phyloP scores from a whole-genome alignment of 306 rosid genomes.

The Quercus dentata region DNA sequence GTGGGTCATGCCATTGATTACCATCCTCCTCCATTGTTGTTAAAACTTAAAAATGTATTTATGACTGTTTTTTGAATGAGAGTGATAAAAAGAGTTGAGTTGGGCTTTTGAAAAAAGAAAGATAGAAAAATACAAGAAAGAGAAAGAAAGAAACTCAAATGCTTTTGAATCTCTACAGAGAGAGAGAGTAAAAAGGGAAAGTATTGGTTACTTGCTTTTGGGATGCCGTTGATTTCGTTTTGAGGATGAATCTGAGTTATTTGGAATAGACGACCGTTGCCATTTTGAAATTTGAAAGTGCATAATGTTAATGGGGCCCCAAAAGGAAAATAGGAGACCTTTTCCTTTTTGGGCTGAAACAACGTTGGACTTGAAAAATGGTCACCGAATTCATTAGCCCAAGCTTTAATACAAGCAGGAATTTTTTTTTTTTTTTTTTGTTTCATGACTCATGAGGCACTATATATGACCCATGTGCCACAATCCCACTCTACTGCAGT shows the following conservation, averaged over 20 bases:
- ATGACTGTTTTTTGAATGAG: slow-evolving; percentile 23
- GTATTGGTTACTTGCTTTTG: neutral
- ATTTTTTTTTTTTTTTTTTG: too few species aligned
- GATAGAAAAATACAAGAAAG: neutral
- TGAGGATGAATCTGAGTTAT: slow-evolving; percentile 18
- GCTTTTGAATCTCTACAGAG: slow-evolving; percentile 10
- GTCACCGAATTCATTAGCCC: too few species aligned
- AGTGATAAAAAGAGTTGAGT: slow-evolving; percentile 8
- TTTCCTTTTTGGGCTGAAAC: too few species aligned
- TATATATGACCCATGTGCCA: too few species aligned
- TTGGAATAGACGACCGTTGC: slow-evolving; percentile 49
- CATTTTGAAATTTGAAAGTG: slow-evolving; percentile 51
- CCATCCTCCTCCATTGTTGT: slow-evolving; percentile 36
- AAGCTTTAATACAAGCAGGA: too few species aligned
- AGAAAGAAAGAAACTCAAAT: neutral
- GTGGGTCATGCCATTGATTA: slow-evolving; percentile 55
- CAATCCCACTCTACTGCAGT: too few species aligned
- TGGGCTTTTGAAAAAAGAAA: slow-evolving; percentile 16
- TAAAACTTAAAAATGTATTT: slow-evolving; percentile 17
- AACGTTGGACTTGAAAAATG: too few species aligned
- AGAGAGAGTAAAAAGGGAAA: neutral
- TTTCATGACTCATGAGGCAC: too few species aligned
- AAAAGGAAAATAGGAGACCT: neutral
- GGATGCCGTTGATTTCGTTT: slow-evolving; percentile 28
- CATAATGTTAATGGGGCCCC: slow-evolving; percentile 34